phyloP scores from a whole-genome alignment of 441 rosid genomes.

The Populus hybrid region DNA sequence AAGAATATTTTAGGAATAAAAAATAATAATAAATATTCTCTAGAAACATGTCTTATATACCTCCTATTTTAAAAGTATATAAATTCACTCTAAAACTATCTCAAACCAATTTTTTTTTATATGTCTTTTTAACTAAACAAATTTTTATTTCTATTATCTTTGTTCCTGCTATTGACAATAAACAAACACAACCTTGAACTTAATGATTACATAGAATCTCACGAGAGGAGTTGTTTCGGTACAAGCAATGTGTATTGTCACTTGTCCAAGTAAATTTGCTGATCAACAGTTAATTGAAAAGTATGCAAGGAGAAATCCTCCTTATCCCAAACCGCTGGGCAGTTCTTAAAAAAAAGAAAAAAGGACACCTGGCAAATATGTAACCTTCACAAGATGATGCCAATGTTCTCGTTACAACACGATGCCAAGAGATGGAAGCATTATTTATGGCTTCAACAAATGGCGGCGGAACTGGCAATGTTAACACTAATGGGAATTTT shows the following conservation, averaged over 20 bases:
- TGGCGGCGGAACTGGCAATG: background rate
- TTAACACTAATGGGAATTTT: background rate
- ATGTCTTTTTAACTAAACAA: too few relatives aligned
- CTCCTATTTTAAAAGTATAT: accelerated
- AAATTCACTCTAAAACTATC: too few relatives aligned
- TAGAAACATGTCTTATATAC: too few relatives aligned
- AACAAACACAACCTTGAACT: too few relatives aligned
- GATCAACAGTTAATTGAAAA: background rate
- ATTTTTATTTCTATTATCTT: too few relatives aligned
- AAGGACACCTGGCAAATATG: background rate
- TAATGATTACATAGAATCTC: background rate
- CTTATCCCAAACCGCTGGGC: background rate
- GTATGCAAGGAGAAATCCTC: background rate
- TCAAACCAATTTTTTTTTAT: too few relatives aligned
- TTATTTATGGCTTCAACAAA: background rate
- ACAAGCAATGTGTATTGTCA: background rate
- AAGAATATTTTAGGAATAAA: too few relatives aligned
- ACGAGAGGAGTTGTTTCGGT: background rate
- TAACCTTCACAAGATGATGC: background rate
- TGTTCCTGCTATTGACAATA: too few relatives aligned
- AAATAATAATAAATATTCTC: too few relatives aligned
- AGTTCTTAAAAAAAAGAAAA: background rate
- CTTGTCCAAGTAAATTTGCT: background rate
- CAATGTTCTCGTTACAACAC: background rate
- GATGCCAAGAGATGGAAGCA: background rate